Evolutionary conservation across 768 basidiomycete species (phyloP).

Genomic region (Hemileccinum rubropunctum): DNA sequence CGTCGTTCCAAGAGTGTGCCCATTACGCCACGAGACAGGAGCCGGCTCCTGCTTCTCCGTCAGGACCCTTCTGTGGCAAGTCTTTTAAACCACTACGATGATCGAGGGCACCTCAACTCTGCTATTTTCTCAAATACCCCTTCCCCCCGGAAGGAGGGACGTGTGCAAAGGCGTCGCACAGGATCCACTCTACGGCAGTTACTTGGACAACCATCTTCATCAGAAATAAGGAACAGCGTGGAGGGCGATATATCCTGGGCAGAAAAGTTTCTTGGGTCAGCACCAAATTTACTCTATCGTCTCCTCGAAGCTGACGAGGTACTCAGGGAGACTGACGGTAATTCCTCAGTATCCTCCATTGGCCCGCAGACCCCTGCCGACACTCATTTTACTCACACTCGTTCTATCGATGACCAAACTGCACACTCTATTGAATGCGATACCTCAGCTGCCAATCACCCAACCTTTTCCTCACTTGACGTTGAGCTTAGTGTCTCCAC

Average conservation of each 20-base stretch:
- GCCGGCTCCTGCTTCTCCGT: slow-evolving; percentile 56
- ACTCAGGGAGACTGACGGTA: slow-evolving; percentile 44
- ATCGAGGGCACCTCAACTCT: slow-evolving; percentile 60
- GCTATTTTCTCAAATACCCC: slow-evolving; percentile 64
- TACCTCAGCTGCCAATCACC: slow-evolving; percentile 34
- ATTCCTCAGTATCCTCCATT: slow-evolving; percentile 47
- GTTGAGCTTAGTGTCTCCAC: slow-evolving; percentile 62
- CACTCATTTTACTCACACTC: slow-evolving; percentile 38
- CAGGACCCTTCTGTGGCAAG: slow-evolving; percentile 80
- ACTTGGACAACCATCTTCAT: slow-evolving; percentile 50
- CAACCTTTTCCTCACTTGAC: slow-evolving; percentile 66
- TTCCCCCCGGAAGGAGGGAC: slow-evolving; percentile 35
- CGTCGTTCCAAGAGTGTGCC: slow-evolving; percentile 34
- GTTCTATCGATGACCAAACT: slow-evolving; percentile 34
- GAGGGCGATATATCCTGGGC: slow-evolving; percentile 88
- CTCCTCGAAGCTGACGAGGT: slow-evolving; percentile 9
- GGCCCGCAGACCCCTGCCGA: slow-evolving; percentile 51
- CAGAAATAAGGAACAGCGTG: slow-evolving; percentile 28
- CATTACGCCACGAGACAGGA: slow-evolving; percentile 45
- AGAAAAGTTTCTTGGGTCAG: slow-evolving; percentile 68
- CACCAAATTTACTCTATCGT: not conserved
- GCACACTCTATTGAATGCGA: slow-evolving; percentile 49
- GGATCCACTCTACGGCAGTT: slow-evolving; percentile 76
- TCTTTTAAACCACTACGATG: slow-evolving; percentile 70
- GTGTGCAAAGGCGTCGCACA: slow-evolving; percentile 54